These are phyloP conservation scores for Naegleria gruberi DNA, from an alignment of 208 protist species.

Conservation along the genomic window DNA sequence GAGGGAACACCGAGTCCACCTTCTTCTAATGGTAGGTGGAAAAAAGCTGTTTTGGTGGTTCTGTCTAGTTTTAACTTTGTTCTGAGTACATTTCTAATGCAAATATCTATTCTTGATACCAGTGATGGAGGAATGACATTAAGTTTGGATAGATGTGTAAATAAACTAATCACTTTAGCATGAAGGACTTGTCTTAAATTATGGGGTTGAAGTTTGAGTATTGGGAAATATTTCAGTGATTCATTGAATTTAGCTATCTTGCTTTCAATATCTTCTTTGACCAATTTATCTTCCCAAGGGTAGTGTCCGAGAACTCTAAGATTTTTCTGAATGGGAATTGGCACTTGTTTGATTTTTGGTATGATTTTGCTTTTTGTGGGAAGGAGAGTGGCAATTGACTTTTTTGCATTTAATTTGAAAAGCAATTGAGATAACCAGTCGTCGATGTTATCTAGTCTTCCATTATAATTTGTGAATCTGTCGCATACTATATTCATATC, in stretches of 20 bases:
- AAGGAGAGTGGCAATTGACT: not conserved
- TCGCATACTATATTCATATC: not conserved
- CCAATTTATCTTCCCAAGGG: not conserved
- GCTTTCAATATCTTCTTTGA: not conserved
- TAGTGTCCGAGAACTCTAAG: not conserved
- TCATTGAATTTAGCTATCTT: not conserved
- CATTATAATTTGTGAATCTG: not conserved
- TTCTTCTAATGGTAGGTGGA: not conserved
- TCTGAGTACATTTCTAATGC: no score
- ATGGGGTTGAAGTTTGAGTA: not conserved
- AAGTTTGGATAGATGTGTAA: not conserved
- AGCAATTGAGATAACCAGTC: not conserved
- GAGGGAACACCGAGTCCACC: no score
- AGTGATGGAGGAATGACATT: no score
- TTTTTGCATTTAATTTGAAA: not conserved
- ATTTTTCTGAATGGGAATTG: not conserved
- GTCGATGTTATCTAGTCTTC: not conserved
- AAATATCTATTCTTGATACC: no score
- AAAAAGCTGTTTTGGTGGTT: not conserved
- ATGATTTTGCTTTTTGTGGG: not conserved
- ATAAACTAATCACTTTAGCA: not conserved
- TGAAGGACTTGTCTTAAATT: not conserved
- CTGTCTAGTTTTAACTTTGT: no score
- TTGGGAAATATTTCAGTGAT: not conserved
- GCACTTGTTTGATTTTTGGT: not conserved